Evolutionary conservation across 768 basidiomycete genomes (phyloP).

Genomic region (Boletales sp.): DNA sequence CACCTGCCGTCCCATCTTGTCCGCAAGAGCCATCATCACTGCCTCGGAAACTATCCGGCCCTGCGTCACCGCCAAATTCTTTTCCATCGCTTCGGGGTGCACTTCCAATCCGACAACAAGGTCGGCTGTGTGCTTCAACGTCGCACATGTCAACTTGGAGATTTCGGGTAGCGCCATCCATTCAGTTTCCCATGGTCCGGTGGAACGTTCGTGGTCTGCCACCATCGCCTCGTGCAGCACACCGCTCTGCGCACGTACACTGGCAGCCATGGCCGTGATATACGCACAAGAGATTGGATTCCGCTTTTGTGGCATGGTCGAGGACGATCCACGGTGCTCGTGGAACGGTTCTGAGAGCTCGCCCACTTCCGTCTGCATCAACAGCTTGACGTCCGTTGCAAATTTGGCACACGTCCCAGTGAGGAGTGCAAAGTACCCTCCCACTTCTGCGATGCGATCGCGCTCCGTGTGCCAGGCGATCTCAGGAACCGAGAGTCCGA

Average conservation of each 20-base stretch:
- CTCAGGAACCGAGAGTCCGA: conserved; percentile 23
- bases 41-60: conserved; percentile 44
- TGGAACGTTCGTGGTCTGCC: conserved; percentile 46
- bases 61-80: conserved; percentile 36
- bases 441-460: conserved; percentile 42
- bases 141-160: conserved; percentile 40
- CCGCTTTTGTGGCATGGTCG: conserved; percentile 51
- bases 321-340: conserved; percentile 42
- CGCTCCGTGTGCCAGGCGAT: conserved; percentile 41
- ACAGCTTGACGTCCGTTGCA: conserved; percentile 41
- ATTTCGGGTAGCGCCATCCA: conserved; percentile 47
- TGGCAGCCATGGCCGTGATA: conserved; percentile 41
- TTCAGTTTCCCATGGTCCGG: conserved; percentile 50
- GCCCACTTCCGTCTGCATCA: conserved; percentile 47
- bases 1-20: conserved; percentile 40
- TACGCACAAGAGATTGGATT: conserved; percentile 45
- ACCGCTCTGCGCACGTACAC: conserved; percentile 37
- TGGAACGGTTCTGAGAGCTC: conserved; percentile 45
- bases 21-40: conserved; percentile 46
- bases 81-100: conserved; percentile 37
- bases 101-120: conserved; percentile 40
- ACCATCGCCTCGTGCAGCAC: conserved; percentile 46
- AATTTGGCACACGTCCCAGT: conserved; percentile 46
- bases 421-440: conserved; percentile 42
- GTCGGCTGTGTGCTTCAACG: conserved; percentile 34